Evolutionary conservation across 106 monocot species (phyloP).

Genomic region (Iris macrosiphon): DNA sequence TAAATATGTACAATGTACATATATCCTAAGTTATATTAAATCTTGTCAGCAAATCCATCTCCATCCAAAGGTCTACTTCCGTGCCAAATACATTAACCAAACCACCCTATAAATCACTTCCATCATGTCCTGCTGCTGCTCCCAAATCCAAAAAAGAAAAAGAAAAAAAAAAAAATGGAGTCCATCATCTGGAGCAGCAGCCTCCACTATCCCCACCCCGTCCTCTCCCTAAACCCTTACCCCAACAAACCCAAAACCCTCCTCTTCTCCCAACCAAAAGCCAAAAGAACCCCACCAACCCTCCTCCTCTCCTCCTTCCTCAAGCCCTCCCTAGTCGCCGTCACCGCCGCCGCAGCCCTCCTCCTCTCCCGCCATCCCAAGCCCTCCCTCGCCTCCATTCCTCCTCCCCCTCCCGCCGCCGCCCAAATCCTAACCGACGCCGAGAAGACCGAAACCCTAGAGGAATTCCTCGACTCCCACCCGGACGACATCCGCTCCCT

Average conservation of each 20-base stretch:
- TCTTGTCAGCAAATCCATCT: too few species aligned
- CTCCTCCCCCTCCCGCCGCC: conserved; percentile 4
- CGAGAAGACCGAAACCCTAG: conserved; percentile 31
- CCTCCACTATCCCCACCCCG: too few species aligned
- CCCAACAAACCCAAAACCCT: neutral
- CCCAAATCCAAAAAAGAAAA: too few species aligned
- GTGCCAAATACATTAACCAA: too few species aligned
- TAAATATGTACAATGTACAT: too few species aligned
- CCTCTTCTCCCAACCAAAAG: neutral
- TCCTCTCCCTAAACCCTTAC: neutral
- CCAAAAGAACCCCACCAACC: neutral
- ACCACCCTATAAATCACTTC: too few species aligned
- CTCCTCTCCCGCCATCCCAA: conserved; percentile 12
- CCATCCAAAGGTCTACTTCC: too few species aligned
- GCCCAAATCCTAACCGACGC: conserved; percentile 5
- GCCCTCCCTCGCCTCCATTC: conserved; percentile 7
- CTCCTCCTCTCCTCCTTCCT: conserved; percentile 3
- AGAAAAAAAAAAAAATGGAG: too few species aligned
- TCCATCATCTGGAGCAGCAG: too few species aligned
- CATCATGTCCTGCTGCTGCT: too few species aligned
- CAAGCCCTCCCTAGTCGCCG: neutral
- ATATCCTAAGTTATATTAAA: too few species aligned
- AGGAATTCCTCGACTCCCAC: conserved; percentile 25
- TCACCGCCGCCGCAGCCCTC: conserved; percentile 10
- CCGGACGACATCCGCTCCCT: conserved; percentile 34